Percentiles rank a stretch among this genome's conserved stretches.
phyloP scores from a whole-genome alignment of 495 filamentous ascomycete genomes.

The Penicillium manginii region DNA sequence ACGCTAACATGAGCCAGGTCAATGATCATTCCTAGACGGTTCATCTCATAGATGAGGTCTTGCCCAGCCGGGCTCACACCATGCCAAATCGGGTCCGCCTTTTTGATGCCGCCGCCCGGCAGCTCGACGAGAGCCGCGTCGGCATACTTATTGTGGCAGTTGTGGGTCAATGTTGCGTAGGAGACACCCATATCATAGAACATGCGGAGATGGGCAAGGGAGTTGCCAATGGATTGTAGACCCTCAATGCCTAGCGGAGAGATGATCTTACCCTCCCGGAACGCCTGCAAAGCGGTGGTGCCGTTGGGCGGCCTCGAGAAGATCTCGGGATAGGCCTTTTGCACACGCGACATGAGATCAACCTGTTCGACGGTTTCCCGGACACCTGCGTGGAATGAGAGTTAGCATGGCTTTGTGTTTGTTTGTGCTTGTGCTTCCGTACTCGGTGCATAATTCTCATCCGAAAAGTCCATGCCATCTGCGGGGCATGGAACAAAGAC shows the following conservation, averaged over 20 bases:
- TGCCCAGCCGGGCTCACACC: constrained; percentile 74
- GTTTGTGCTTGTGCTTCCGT: constrained; percentile 15
- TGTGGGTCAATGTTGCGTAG: constrained; percentile 89
- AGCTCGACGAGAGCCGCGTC: constrained; percentile 72
- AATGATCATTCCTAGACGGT: constrained; percentile 55
- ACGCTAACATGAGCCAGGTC: constrained; percentile 60
- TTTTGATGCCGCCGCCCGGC: constrained; percentile 46
- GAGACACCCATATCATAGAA: constrained; percentile 82
- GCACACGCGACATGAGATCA: constrained; percentile 75
- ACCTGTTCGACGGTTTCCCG: constrained; percentile 79
- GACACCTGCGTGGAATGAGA: constrained; percentile 50
- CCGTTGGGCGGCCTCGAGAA: constrained; percentile 64
- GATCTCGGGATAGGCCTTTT: constrained; percentile 65
- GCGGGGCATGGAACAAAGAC: constrained; percentile 78
- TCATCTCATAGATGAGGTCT: constrained; percentile 61
- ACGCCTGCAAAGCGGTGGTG: constrained; percentile 61
- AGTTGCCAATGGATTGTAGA: constrained; percentile 93
- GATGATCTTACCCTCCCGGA: constrained; percentile 62
- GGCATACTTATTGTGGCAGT: constrained; percentile 90
- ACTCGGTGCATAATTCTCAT: constrained; percentile 67
- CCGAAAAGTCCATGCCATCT: constrained; percentile 71
- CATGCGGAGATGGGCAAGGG: constrained; percentile 70
- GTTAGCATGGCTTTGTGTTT: background rate
- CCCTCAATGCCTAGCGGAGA: constrained; percentile 86
- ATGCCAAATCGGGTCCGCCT: constrained; percentile 53